These are phyloP conservation scores for Microcyclospora pomicola DNA, from an alignment of 2,329 filamentous ascomycete species.

Conservation along the genomic window DNA sequence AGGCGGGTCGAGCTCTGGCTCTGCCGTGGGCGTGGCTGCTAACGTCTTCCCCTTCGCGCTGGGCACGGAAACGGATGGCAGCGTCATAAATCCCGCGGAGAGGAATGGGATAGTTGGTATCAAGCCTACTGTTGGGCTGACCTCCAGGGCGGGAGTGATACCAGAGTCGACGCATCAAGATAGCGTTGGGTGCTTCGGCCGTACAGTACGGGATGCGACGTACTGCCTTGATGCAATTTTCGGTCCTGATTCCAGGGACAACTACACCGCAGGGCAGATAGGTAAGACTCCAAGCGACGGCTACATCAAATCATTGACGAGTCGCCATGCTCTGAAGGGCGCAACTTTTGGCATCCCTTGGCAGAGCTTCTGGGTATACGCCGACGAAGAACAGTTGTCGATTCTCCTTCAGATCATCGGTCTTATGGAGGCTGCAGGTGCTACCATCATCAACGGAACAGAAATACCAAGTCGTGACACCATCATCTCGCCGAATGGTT, in stretches of 20 bases:
- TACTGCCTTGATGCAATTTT: constrained; percentile 55
- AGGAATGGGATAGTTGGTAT: constrained; percentile 57
- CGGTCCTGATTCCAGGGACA: constrained; percentile 48
- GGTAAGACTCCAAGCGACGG: constrained; percentile 41
- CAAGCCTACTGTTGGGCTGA: constrained; percentile 63
- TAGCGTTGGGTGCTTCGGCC: constrained; percentile 52
- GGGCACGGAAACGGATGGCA: constrained; percentile 60
- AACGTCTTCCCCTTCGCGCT: constrained; percentile 51
- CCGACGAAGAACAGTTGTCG: constrained; percentile 41
- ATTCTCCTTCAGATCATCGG: constrained; percentile 38
- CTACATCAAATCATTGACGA: constrained; percentile 44
- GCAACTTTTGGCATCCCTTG: constrained; percentile 59
- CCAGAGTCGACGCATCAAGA: constrained; percentile 57
- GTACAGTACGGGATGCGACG: constrained; percentile 54
- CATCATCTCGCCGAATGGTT: constrained; percentile 52
- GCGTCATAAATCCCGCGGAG: constrained; percentile 57
- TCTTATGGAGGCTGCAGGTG: constrained; percentile 46
- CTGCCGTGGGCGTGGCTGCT: constrained; percentile 48
- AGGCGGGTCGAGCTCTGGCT: constrained; percentile 55
- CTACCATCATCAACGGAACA: constrained; percentile 54
- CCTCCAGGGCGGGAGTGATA: constrained; percentile 43
- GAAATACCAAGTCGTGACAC: constrained; percentile 51
- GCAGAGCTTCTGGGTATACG: constrained; percentile 55
- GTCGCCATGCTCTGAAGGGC: constrained; percentile 41
- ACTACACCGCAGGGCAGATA: constrained; percentile 48